These are phyloP conservation scores for Argentina anserina DNA, from an alignment of 306 rosid species.

Conservation along the genomic window DNA sequence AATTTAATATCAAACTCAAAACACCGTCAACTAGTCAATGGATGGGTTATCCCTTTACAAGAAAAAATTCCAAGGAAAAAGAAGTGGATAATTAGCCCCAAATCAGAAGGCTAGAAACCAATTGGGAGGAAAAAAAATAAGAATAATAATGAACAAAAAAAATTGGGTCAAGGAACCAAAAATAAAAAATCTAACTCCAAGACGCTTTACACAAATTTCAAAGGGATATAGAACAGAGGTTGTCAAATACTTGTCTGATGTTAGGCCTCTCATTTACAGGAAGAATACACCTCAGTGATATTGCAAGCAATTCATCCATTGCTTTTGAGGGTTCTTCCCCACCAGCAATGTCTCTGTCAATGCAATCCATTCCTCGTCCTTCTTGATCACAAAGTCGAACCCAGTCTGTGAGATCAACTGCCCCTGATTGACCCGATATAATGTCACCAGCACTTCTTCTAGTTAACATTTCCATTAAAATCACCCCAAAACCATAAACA, in stretches of 20 bases:
- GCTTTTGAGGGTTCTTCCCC: slow-evolving; percentile 76
- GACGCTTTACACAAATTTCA: slow-evolving; percentile 80
- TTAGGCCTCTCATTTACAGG: slow-evolving; percentile 99
- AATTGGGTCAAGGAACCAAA: slow-evolving; percentile 74
- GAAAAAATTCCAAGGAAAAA: slow-evolving; percentile 40
- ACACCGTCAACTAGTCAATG: slow-evolving; percentile 63
- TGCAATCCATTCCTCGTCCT: slow-evolving; percentile 92
- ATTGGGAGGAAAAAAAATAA: slow-evolving; percentile 42
- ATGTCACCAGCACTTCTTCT: slow-evolving; percentile 97
- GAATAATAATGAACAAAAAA: slow-evolving; percentile 40
- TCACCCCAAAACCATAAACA: slow-evolving; percentile 89
- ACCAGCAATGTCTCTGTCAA: slow-evolving; percentile 86
- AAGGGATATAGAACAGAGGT: slow-evolving; percentile 67
- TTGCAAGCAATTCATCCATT: slow-evolving; percentile 78
- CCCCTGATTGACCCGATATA: slow-evolving; percentile 91
- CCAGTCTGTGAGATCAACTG: slow-evolving; percentile 98
- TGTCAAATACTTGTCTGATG: slow-evolving; percentile 94
- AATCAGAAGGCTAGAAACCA: slow-evolving; percentile 59
- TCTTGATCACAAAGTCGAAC: slow-evolving; percentile 89
- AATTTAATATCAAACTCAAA: slow-evolving; percentile 57
- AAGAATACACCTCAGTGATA: slow-evolving; percentile 87
- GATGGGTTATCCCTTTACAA: slow-evolving; percentile 74
- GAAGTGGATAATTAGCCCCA: slow-evolving; percentile 63
- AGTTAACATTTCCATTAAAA: slow-evolving; percentile 84
- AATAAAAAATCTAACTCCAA: slow-evolving; percentile 69